Base-by-base conservation (phyloP, 495 filamentous ascomycete species). In the Penicillium subrubescens region DNA sequence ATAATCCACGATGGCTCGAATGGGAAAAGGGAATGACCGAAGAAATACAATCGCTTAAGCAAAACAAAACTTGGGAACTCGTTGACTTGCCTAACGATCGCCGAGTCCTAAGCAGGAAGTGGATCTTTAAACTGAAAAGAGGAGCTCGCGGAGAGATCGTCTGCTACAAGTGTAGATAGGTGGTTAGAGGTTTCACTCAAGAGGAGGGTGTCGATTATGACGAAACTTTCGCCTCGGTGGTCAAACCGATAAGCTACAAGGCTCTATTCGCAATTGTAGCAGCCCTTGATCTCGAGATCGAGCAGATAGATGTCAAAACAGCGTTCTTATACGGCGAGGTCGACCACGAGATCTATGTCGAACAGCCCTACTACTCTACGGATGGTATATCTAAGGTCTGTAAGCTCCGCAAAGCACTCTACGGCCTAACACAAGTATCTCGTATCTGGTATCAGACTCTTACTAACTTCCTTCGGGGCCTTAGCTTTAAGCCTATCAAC, bases 221-320 rank as follows among this genome's bases (percentile, higher is more conserved):
- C 37, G 37, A 41, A 41, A 41, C 11, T 41, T 41, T 41, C 4
- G 37, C 37, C 8, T 34, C 31, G 31, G 31, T 34, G 31, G 31
- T 34, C 31, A 34, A 34, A 34, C 31, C 31, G 8, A 34, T 34
- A n/a, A n/a, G n/a, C n/a, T n/a, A n/a, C n/a, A n/a, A n/a, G n/a
- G n/a, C n/a, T n/a, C n/a, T n/a, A n/a, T 73, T 79, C 52, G 69
- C 70, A 48, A 65, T 78, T 19, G 66, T 57, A 19, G 69, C 69
- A 1, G 60, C 60, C 23, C 57, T 63, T 3, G 68, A 75, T 41
- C 60, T 61, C 1, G 67, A 77, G 59, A 71, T 77, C 51, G 64
- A 78, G 51, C 67, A 79, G 66, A 72, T 72, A 52, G 74, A 80
- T 56, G 63, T 75, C 55, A 73, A 66, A 56, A 75, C 61, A 10